Evolutionary conservation across 768 basidiomycete species (phyloP).

Genomic region (Trametes cingulata): DNA sequence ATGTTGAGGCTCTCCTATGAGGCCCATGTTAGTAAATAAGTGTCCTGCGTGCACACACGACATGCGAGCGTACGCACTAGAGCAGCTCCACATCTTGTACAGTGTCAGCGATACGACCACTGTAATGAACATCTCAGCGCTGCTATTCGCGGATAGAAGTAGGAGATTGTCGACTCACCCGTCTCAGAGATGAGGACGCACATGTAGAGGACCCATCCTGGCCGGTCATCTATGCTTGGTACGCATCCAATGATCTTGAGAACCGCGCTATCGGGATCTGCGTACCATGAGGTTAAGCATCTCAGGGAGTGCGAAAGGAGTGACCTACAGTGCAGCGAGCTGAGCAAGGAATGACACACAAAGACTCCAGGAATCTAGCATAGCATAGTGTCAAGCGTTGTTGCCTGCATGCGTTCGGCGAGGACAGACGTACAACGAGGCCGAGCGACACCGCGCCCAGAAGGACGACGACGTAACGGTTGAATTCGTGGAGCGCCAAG

Average conservation of each 20-base stretch:
- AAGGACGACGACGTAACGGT: background rate
- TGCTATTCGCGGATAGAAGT: no score
- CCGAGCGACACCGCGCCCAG: background rate
- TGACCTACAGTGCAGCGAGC: background rate
- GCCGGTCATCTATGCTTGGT: background rate
- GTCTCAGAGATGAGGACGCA: slow-evolving; percentile 2
- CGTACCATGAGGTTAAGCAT: background rate
- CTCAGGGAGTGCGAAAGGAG: no score
- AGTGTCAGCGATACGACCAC: slow-evolving; percentile 1
- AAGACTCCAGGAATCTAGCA: background rate
- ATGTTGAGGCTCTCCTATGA: background rate
- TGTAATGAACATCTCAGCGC: background rate
- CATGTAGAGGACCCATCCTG: slow-evolving; percentile 1
- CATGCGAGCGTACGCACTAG: background rate
- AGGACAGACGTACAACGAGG: background rate
- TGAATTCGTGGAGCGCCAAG: slow-evolving; percentile 6
- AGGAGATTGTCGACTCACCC: background rate
- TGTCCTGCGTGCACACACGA: background rate
- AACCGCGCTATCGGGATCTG: background rate
- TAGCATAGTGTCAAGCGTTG: no score
- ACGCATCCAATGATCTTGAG: slow-evolving; percentile 2
- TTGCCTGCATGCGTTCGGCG: no score
- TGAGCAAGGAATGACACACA: background rate
- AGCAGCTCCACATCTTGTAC: slow-evolving; percentile 2
- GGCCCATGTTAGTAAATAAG: background rate